Base-by-base conservation (phyloP, 768 basidiomycete species). In the Tulasnella sp. region DNA sequence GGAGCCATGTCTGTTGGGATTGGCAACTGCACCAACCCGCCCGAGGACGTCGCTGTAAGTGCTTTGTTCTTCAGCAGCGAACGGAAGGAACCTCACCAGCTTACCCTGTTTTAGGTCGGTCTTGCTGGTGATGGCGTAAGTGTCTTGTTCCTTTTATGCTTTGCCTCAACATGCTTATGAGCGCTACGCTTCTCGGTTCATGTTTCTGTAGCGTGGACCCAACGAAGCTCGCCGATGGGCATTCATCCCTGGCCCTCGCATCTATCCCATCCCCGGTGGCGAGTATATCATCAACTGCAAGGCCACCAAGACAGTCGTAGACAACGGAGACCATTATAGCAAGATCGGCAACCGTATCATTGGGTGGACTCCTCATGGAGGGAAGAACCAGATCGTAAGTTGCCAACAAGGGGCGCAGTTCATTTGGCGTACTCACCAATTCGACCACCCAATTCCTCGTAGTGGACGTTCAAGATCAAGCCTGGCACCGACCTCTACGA, bases 401-500 rank as follows among this genome's bases (percentile, higher is more conserved):
- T 67, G 61, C 61, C 15, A 32, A 32, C 3, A 13, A 61, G n/a
- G 29, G 13, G 26, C n/a, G 57, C 4, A n/a, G 10, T 23, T 10
- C 23, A 7, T 23, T 26, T 61, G 7, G 57, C 13, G 23, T 10
- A 23, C 23, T 67, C 10, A 29, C 61, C 9, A 29, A 67, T 32
- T 2, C 61, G 29, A 51, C 48, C 18, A 4, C 23, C 48, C n/a
- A 51, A n/a, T 67, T 26, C 26, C 5, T 11, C 13, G 7, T 29
- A 67, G 61, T 67, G 61, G 61, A 67, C 61, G 6, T 67, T 67
- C 26, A 67, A 67, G 61, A 67, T 67, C 61, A 67, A 67, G 32
- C 61, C 61, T 15, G 61, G 61, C 3, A 67, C 61, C n/a, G 61
- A 67, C 26, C 61, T 29, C 61, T 67, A 67, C 61, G 61, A 67